Conservation (phyloP, 176 grass and related monocot genomes). For the Phoenix roebelenii region DNA sequence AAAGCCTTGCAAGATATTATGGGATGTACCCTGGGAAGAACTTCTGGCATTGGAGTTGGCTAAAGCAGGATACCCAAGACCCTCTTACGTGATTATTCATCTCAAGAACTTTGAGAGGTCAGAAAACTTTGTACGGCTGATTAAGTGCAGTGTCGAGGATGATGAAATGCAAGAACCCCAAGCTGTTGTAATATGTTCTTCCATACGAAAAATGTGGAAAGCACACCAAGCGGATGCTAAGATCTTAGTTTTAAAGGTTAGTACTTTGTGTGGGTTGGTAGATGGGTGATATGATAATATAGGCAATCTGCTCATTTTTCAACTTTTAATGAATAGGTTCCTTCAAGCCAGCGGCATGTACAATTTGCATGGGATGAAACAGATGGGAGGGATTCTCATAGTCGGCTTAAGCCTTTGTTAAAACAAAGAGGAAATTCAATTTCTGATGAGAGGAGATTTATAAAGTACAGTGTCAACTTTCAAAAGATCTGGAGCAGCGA, state of each 20-base stretch:
- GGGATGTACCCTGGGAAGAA: slow-evolving; percentile 90
- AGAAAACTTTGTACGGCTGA: slow-evolving; percentile 75
- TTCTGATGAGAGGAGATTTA: slow-evolving; percentile 38
- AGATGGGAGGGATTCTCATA: slow-evolving; percentile 49
- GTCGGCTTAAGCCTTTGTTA: slow-evolving; percentile 57
- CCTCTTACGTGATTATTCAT: slow-evolving; percentile 90
- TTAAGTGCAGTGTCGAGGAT: slow-evolving; percentile 54
- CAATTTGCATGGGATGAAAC: slow-evolving; percentile 59
- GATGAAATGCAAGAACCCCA: slow-evolving; percentile 53
- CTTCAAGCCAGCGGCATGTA: slow-evolving; percentile 57
- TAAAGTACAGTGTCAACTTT: slow-evolving; percentile 66
- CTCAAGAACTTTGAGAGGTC: slow-evolving; percentile 76
- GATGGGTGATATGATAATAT: too few species aligned
- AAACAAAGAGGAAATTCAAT: slow-evolving; percentile 62
- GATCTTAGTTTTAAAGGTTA: slow-evolving; percentile 65
- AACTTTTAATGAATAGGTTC: slow-evolving; percentile 41
- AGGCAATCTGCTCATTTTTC: too few species aligned
- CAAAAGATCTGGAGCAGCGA: slow-evolving; percentile 93
- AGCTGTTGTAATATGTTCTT: slow-evolving; percentile 63
- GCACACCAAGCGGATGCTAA: slow-evolving; percentile 53
- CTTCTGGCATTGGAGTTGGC: slow-evolving; percentile 85
- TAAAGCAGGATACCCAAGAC: slow-evolving; percentile 66
- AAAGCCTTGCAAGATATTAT: slow-evolving; percentile 89
- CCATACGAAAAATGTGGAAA: slow-evolving; percentile 89
- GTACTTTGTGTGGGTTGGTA: background rate